Conservation (phyloP, 331 rosid genomes). For the Pyracantha coccinea region DNA sequence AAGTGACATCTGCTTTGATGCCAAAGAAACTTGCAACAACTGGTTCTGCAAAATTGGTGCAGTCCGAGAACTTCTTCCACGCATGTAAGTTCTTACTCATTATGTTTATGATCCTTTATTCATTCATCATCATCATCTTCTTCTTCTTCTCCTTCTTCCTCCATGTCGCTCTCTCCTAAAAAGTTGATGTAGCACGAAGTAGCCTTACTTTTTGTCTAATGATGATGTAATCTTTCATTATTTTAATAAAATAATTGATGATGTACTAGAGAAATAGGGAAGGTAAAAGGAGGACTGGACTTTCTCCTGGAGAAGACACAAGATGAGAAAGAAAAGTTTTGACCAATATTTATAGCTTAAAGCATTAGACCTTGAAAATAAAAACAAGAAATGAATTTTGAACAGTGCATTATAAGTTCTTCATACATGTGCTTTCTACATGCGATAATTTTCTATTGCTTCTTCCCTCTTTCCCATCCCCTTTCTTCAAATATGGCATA, state of each 20-base stretch:
- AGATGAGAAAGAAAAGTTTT: neutral
- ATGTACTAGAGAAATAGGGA: neutral
- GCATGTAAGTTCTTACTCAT: slow-evolving; percentile 58
- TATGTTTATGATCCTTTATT: neutral
- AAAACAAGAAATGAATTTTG: neutral
- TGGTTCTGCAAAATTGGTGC: slow-evolving; percentile 97
- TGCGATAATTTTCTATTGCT: slow-evolving; percentile 1
- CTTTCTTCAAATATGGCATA: slow-evolving; percentile 5
- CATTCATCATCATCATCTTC: neutral
- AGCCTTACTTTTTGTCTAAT: neutral
- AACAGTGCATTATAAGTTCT: neutral
- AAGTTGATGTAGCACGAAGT: neutral
- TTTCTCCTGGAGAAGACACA: neutral
- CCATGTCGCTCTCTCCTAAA: neutral
- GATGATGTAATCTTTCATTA: neutral
- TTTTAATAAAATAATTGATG: neutral
- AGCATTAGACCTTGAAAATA: neutral
- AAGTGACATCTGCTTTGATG: slow-evolving; percentile 54
- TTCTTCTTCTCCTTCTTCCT: neutral
- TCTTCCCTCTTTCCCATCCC: neutral
- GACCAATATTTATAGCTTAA: neutral
- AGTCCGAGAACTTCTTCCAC: slow-evolving; percentile 95
- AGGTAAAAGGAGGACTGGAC: too few species aligned
- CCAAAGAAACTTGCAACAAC: slow-evolving; percentile 92
- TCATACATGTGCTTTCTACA: neutral